These are phyloP conservation scores for Aureobasidium sp. DNA, from an alignment of 2,329 filamentous ascomycete genomes.

Conservation along the genomic window DNA sequence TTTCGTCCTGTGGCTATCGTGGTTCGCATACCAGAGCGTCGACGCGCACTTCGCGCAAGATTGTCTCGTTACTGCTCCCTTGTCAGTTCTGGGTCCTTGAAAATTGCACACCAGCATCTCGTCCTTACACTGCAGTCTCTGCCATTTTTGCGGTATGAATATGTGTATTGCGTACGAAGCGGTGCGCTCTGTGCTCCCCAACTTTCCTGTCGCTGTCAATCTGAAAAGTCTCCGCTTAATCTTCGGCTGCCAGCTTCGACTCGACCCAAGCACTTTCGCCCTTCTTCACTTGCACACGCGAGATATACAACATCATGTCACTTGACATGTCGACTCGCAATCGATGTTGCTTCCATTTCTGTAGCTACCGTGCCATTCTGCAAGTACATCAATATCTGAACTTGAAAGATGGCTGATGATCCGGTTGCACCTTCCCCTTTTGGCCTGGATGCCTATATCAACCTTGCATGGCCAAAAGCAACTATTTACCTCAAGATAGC, in stretches of 20 bases:
- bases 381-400: not conserved
- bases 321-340: not conserved
- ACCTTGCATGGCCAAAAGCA: conserved; percentile 2
- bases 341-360: not conserved
- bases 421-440: conserved; percentile 9
- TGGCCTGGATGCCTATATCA: not conserved
- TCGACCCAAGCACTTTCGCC: not conserved
- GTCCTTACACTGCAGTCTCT: conserved; percentile 15
- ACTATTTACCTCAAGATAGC: not conserved
- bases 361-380: not conserved
- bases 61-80: conserved; percentile 16
- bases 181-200: not conserved
- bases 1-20: not conserved
- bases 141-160: conserved; percentile 33
- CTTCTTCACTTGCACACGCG: not conserved
- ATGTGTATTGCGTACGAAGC: conserved; percentile 7
- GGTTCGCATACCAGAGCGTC: conserved; percentile 18
- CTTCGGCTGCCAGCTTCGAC: not conserved
- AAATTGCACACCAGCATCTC: not conserved
- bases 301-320: not conserved
- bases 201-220: conserved; percentile 4
- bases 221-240: not conserved
- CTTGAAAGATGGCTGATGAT: not conserved
- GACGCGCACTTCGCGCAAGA: conserved; percentile 20
- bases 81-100: not conserved